Evolutionary conservation across 2,329 filamentous ascomycete genomes (phyloP), one percentile per base, ranked within the genome.

Genomic region (Botrytis hyacinthi): DNA sequence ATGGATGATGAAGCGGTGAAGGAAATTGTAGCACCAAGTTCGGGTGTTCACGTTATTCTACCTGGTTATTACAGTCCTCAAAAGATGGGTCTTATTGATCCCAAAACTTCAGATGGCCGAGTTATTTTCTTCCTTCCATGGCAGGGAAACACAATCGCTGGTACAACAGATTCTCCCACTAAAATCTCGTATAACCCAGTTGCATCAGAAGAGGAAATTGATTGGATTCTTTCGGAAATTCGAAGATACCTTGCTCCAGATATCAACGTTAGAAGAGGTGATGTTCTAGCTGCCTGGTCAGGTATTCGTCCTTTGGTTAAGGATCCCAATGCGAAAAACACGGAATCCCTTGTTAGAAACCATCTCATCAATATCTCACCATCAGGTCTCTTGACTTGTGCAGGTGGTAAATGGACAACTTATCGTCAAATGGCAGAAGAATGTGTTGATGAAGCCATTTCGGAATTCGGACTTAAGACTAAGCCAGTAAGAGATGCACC

Each of bases 381-480:
- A 2, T 93, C 92, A 10, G 94, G 94, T 18, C 87, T 97, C 32
- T 84, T 97, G 77, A 97, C 94, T 48, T 95, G 93, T 80, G 93
- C 93, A 42, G 94, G 94, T 78, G 94, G 94, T 66, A 97, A 97
- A 84, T 97, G 94, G 94, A 97, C 94, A 4, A 97, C 94, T 1
- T 97, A 97, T 84, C 91, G 94, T 73, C 93, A 97, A 82, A 97
- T 97, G 94, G 93, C 93, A 35, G 93, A 97, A 83, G 93, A 97
- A 81, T 92, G 92, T 62, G 93, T 97, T 61, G 93, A 97, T 79
- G 91, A 92, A 79, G 92, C 93, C 16, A 87, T 96, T 81, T 85
- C 87, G 70, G 85, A 88, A 74, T 95, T 94, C 82, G 83, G 85
- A 14, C 87, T 96, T 51, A 81, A 86, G 71, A 84, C 91, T 4